Conservation (phyloP, 2,329 filamentous ascomycete species). For the Pseudocercospora pini-densiflorae region DNA sequence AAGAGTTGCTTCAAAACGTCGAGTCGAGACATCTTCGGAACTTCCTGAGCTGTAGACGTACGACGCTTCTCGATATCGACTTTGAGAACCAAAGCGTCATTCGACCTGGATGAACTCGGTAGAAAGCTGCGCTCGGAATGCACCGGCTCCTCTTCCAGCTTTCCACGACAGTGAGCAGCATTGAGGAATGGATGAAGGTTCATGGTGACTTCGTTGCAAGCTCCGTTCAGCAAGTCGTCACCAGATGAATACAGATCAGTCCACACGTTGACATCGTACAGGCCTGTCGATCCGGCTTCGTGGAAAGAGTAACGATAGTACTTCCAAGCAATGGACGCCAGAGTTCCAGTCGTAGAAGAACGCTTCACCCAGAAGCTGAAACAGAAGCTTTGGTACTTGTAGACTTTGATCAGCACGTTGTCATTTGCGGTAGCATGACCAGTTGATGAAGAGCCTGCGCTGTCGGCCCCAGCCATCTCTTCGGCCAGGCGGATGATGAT, state of each 20-base stretch:
- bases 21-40: conserved; percentile 29
- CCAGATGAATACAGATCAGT: conserved; percentile 20
- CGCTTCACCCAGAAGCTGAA: conserved; percentile 36
- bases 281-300: neutral
- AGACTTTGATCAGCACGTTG: conserved; percentile 31
- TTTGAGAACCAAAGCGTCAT: conserved; percentile 31
- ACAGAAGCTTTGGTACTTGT: neutral
- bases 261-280: conserved; percentile 16
- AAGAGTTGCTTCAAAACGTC: conserved; percentile 47
- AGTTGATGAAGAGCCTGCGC: neutral
- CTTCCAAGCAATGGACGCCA: conserved; percentile 33
- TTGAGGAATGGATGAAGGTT: conserved; percentile 27
- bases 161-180: conserved; percentile 25
- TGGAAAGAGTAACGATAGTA: conserved; percentile 31
- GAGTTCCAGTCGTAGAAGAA: conserved; percentile 25
- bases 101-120: neutral
- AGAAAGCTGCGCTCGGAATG: neutral
- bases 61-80: conserved; percentile 13
- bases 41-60: neutral
- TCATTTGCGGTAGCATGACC: neutral
- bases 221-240: conserved; percentile 18
- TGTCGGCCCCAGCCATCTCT: conserved; percentile 16
- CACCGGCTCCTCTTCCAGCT: conserved; percentile 29
- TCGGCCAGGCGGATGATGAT: conserved; percentile 25
- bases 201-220: neutral